phyloP scores from a whole-genome alignment of 345 rosid genomes.

The Acer campestre region DNA sequence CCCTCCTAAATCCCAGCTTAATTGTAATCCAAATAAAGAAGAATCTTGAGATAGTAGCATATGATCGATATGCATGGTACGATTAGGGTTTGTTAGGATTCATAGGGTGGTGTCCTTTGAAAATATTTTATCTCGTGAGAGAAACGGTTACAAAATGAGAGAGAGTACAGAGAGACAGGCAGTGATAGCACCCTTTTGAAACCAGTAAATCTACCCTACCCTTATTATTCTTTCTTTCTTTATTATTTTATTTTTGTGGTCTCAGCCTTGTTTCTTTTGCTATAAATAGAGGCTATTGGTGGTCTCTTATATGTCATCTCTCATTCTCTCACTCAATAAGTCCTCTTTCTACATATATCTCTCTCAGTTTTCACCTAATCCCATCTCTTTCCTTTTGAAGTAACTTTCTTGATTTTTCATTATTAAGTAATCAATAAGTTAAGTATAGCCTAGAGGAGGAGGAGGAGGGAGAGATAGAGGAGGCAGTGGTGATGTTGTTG shows the following conservation, averaged over 20 bases:
- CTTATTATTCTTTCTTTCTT: background rate
- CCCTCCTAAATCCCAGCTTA: too few relatives aligned
- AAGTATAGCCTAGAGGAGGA: background rate
- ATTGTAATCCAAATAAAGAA: background rate
- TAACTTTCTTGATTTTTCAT: conserved; percentile 12
- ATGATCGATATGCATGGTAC: conserved; percentile 8
- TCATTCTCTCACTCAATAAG: background rate
- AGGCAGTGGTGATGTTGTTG: conserved; percentile 48
- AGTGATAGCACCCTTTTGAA: background rate
- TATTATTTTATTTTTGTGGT: background rate
- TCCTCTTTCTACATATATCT: background rate
- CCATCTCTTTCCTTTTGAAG: conserved; percentile 38
- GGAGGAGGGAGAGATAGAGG: conserved; percentile 16
- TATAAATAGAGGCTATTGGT: conserved; percentile 40
- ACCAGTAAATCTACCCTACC: background rate
- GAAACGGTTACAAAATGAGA: conserved; percentile 17
- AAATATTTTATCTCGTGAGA: conserved; percentile 12
- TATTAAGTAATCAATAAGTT: too few relatives aligned
- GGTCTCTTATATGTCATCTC: conserved; percentile 23
- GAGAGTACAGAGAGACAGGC: conserved; percentile 15
- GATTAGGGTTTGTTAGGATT: conserved; percentile 31
- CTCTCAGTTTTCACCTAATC: background rate
- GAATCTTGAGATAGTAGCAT: background rate
- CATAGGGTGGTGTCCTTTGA: conserved; percentile 4
- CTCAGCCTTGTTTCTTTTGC: conserved; percentile 13